phyloP scores from a whole-genome alignment of 805 yeast species.

The Scheffersomyces spartinae region DNA sequence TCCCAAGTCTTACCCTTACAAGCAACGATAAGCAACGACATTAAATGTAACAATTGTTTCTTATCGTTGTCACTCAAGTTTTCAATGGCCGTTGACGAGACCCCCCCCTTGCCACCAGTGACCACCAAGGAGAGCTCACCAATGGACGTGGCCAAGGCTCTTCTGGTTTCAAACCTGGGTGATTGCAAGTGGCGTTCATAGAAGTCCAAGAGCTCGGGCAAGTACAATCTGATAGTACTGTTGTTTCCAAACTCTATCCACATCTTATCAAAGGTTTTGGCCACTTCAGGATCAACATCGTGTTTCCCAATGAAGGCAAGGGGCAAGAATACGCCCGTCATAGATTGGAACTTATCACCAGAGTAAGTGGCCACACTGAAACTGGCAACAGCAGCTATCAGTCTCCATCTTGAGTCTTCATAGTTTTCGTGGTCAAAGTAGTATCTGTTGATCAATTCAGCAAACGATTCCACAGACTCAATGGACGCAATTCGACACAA shows the following conservation, averaged over 20 bases:
- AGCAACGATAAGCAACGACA: constrained; percentile 45
- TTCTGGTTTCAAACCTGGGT: constrained; percentile 51
- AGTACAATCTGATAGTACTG: constrained; percentile 57
- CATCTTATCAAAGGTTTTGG: constrained; percentile 40
- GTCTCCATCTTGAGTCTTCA: constrained; percentile 30
- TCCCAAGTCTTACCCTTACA: constrained; percentile 74
- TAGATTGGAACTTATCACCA: constrained; percentile 50
- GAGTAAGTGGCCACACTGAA: constrained; percentile 61
- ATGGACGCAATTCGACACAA: constrained; percentile 51
- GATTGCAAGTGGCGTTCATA: constrained; percentile 41
- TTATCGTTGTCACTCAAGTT: constrained; percentile 12
- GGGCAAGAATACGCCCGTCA: constrained; percentile 61
- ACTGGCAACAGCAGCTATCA: constrained; percentile 48
- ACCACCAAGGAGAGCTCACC: constrained; percentile 47
- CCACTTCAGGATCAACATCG: constrained; percentile 40
- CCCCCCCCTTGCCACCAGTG: constrained; percentile 21
- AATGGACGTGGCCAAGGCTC: constrained; percentile 57
- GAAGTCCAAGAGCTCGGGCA: constrained; percentile 52
- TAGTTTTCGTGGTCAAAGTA: constrained; percentile 49
- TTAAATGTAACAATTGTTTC: no score
- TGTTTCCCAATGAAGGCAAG: constrained; percentile 68
- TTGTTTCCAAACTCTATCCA: constrained; percentile 78
- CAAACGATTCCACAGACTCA: constrained; percentile 41
- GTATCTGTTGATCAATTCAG: constrained; percentile 34
- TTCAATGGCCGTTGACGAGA: constrained; percentile 11